Conservation (phyloP, 2,329 filamentous ascomycete genomes). For the Nectriaceae sp. region DNA sequence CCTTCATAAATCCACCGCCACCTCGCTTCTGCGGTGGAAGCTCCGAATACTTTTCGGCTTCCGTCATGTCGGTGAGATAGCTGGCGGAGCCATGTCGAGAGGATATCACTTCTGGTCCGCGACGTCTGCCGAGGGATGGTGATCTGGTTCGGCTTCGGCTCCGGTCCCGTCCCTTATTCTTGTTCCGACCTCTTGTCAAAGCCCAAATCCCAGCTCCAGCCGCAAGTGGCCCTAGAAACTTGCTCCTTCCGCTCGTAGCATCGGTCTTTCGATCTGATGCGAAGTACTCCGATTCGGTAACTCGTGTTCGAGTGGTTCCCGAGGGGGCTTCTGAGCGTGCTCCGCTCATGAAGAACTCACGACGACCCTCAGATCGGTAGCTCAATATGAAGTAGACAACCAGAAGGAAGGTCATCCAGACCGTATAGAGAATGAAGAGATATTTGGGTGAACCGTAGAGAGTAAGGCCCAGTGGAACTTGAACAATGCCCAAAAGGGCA, state of each 20-base stretch:
- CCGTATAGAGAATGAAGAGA: constrained; percentile 81
- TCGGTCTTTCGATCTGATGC: constrained; percentile 34
- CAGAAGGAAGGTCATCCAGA: constrained; percentile 75
- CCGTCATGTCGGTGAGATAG: constrained; percentile 48
- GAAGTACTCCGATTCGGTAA: constrained; percentile 44
- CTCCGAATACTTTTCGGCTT: constrained; percentile 63
- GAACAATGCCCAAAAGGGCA: constrained; percentile 79
- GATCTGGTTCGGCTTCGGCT: constrained; percentile 45
- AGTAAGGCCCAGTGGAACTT: constrained; percentile 86
- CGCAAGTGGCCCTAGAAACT: constrained; percentile 55
- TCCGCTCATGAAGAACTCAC: constrained; percentile 57
- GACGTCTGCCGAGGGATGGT: constrained; percentile 37
- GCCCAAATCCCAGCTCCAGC: constrained; percentile 54
- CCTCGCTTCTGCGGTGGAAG: constrained; percentile 37
- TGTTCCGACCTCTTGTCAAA: constrained; percentile 46
- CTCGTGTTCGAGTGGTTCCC: constrained; percentile 43
- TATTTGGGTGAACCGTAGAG: constrained; percentile 87
- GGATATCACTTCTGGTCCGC: constrained; percentile 51
- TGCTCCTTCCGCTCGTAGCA: constrained; percentile 35
- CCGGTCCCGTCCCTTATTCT: constrained; percentile 40
- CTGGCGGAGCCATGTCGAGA: constrained; percentile 58
- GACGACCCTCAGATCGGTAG: constrained; percentile 62
- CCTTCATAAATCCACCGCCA: constrained; percentile 61
- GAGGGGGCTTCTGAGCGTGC: constrained; percentile 61
- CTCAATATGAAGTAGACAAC: constrained; percentile 78